These are phyloP conservation scores for Escallonia rubra DNA, from an alignment of 129 eudicot genomes.

Conservation along the genomic window DNA sequence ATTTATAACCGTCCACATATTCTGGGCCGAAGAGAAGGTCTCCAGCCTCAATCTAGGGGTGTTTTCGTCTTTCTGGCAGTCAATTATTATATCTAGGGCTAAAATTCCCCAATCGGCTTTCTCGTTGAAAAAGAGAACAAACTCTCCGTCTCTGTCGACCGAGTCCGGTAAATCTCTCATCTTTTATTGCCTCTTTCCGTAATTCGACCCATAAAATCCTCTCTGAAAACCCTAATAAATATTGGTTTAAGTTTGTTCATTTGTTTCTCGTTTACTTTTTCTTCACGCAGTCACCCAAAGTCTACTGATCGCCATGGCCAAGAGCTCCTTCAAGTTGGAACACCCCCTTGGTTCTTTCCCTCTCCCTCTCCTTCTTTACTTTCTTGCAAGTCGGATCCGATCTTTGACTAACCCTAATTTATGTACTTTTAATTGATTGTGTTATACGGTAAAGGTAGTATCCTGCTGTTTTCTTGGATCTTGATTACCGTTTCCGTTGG, in stretches of 20 bases:
- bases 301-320: slow-evolving; percentile 50
- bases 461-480: neutral
- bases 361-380: neutral
- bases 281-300: slow-evolving; percentile 3
- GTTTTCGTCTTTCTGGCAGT: too few species aligned
- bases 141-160: neutral
- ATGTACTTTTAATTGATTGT: neutral
- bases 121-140: neutral
- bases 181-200: slow-evolving; percentile 4
- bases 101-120: neutral
- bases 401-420: neutral
- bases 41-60: too few species aligned
- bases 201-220: neutral
- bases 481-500: neutral
- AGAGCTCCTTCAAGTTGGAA: slow-evolving; percentile 78
- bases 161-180: neutral
- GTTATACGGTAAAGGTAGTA: too few species aligned
- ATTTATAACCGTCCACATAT: too few species aligned
- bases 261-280: neutral
- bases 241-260: neutral
- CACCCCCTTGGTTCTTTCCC: slow-evolving; percentile 66
- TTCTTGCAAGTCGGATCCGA: neutral
- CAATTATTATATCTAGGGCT: too few species aligned
- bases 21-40: too few species aligned
- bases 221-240: slow-evolving; percentile 11